Evolutionary conservation across 768 basidiomycete species (phyloP), one percentile per base, ranked within the genome.

Genomic region (Rhodotorula babjevae): DNA sequence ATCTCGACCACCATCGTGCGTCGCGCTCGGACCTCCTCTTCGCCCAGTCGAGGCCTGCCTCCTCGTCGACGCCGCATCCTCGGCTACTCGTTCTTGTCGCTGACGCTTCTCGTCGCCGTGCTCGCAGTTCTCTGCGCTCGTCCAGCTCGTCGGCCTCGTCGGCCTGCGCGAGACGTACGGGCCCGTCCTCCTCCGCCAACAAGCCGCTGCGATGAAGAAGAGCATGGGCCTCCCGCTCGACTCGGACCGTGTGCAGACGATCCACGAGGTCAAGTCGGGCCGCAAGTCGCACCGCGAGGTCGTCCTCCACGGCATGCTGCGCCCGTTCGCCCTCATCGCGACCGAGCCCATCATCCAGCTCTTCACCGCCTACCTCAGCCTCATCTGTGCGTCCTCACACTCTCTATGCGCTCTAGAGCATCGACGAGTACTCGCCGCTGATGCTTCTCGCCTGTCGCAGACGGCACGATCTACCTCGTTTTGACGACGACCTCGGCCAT

Each of bases 321-420:
- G 90, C n/a, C 91, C 92, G 0, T 89, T 92, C 81, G 77, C 80
- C 9, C 78, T 92, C 19, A 88, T 90, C 67, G 23, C 29, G 40
- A 58, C 53, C n/a, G 66, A 74, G 66, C 65, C 59, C 2, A 68
- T 67, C 58, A 18, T 69, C 0, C 56, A 59, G 57, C 78, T 89
- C 4, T 80, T 91, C 18, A 87, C 87, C 0, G 7, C 87, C 1
- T 91, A 90, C 72, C 86, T 89, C 85, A 87, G 88, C 0, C 87
- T 89, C 73, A 78, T 89, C 23, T 92, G 88, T 68, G 90, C 88
- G 18, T 59, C 44, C 12, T 46, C 61, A 16, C 1, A 10, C 42
- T 36, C 40, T 31, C 59, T 23, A 25, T 23, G 5, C 4, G n/a
- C 12, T 25, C 23, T 33, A 5, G 31, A 42, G 42, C 42, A 42